Percentiles rank a stretch among this genome's conserved stretches.
These are phyloP conservation scores for Colletotrichum falcatum DNA, from an alignment of 2,329 filamentous ascomycete species.

Conservation along the genomic window DNA sequence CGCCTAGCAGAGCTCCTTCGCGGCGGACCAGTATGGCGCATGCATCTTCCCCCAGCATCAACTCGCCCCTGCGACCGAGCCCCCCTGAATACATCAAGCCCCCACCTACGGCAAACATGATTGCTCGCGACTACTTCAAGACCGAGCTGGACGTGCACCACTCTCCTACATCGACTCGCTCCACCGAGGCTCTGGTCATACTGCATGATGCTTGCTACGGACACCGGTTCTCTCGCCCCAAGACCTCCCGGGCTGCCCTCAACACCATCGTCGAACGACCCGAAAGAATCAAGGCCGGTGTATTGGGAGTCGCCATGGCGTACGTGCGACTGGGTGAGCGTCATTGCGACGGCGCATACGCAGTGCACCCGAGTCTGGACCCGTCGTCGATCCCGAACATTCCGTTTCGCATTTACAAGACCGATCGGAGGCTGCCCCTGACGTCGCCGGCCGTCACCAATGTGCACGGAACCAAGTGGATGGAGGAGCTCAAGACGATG, in stretches of 20 bases:
- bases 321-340: slow-evolving; percentile 91
- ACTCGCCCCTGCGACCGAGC: slow-evolving; percentile 51
- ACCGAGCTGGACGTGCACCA: slow-evolving; percentile 76
- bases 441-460: slow-evolving; percentile 84
- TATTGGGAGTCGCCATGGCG: slow-evolving; percentile 85
- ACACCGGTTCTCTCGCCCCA: slow-evolving; percentile 88
- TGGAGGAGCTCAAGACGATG: slow-evolving; percentile 89
- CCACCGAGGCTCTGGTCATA: slow-evolving; percentile 80
- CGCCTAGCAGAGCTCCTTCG: slow-evolving; percentile 53
- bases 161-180: slow-evolving; percentile 52
- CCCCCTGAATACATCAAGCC: slow-evolving; percentile 54
- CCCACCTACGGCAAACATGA: slow-evolving; percentile 60
- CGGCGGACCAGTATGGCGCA: slow-evolving; percentile 63
- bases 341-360: slow-evolving; percentile 76
- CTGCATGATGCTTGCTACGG: slow-evolving; percentile 96
- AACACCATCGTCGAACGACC: slow-evolving; percentile 92
- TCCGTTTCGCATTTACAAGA: slow-evolving; percentile 89
- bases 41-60: slow-evolving; percentile 57
- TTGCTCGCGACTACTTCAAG: slow-evolving; percentile 77
- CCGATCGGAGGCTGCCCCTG: slow-evolving; percentile 76
- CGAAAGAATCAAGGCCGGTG: slow-evolving; percentile 86
- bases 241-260: slow-evolving; percentile 77
- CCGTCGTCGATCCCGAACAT: slow-evolving; percentile 66
- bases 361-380: slow-evolving; percentile 73
- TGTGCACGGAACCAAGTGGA: slow-evolving; percentile 92